Percentiles rank a stretch among this genome's conserved stretches.
Conservation (phyloP, 2,329 filamentous ascomycete species). For the Xylariaceae sp. region DNA sequence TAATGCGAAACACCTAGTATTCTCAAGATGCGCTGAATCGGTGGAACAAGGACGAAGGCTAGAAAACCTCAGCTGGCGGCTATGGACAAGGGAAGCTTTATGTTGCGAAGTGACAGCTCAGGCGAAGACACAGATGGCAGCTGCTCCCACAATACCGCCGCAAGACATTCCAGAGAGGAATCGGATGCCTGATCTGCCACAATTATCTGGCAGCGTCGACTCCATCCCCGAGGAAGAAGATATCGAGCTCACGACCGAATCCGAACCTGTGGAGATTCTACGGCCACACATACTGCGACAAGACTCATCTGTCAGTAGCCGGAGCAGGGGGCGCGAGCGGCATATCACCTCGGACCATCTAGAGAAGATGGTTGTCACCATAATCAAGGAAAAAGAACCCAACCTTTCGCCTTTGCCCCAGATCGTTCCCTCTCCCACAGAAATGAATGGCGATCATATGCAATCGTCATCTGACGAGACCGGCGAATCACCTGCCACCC, state of each 20-base stretch:
- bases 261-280: slow-evolving; percentile 51
- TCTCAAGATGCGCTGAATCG: slow-evolving; percentile 88
- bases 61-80: slow-evolving; percentile 91
- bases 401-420: slow-evolving; percentile 51
- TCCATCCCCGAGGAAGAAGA: slow-evolving; percentile 65
- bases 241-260: slow-evolving; percentile 51
- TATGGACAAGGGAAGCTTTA: slow-evolving; percentile 92
- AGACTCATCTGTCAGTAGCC: slow-evolving; percentile 64
- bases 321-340: slow-evolving; percentile 69
- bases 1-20: slow-evolving; percentile 55
- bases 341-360: slow-evolving; percentile 91
- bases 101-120: slow-evolving; percentile 65
- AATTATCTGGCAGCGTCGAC: slow-evolving; percentile 72
- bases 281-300: slow-evolving; percentile 64
- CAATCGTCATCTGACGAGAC: slow-evolving; percentile 42
- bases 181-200: slow-evolving; percentile 54
- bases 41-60: slow-evolving; percentile 87
- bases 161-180: slow-evolving; percentile 43
- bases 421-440: slow-evolving; percentile 34
- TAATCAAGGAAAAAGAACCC: slow-evolving; percentile 79
- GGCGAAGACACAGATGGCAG: slow-evolving; percentile 40
- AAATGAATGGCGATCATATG: slow-evolving; percentile 43
- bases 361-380: slow-evolving; percentile 89
- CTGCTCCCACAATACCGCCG: slow-evolving; percentile 39
- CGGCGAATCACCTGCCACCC: slow-evolving; percentile 46